A percentile compares a stretch with the other conserved stretches of the same genome.
These are phyloP conservation scores for Kazachstania viticola DNA, from an alignment of 805 yeast genomes.

Conservation along the genomic window DNA sequence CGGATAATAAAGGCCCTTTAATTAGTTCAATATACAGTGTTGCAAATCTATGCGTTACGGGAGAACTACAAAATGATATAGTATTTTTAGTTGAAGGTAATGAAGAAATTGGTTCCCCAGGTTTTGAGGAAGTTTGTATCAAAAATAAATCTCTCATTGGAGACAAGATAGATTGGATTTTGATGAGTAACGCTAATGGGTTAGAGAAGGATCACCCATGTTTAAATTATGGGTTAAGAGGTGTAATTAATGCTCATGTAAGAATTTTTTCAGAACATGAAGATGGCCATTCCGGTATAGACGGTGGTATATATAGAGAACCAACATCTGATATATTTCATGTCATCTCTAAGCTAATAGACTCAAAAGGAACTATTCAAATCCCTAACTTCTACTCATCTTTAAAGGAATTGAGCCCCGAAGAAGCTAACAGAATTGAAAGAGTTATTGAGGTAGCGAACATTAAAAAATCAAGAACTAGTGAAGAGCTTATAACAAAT, in stretches of 20 bases:
- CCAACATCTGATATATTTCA: constrained; percentile 81
- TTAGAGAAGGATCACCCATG: constrained; percentile 82
- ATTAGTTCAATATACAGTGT: constrained; percentile 81
- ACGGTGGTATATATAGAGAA: constrained; percentile 83
- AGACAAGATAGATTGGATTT: constrained; percentile 65
- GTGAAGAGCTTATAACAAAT: constrained; percentile 53
- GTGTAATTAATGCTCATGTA: constrained; percentile 74
- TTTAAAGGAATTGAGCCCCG: constrained; percentile 43
- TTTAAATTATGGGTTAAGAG: constrained; percentile 86
- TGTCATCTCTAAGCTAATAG: constrained; percentile 51
- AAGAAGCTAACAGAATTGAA: constrained; percentile 51
- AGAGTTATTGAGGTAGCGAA: constrained; percentile 39
- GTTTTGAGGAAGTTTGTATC: constrained; percentile 60
- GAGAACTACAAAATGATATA: constrained; percentile 54
- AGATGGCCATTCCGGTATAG: constrained; percentile 92
- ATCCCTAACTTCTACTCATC: constrained; percentile 65
- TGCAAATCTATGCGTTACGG: constrained; percentile 48
- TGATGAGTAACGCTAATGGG: constrained; percentile 91
- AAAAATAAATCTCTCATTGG: constrained; percentile 46
- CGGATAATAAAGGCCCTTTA: constrained; percentile 91
- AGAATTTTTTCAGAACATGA: constrained; percentile 62
- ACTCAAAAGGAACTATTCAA: constrained; percentile 41
- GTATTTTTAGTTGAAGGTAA: constrained; percentile 87
- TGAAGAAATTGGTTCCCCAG: constrained; percentile 87
- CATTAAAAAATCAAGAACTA: constrained; percentile 20